Evolutionary conservation across 2,329 filamentous ascomycete genomes (phyloP).

Genomic region (Emmonsiellopsis sp.): DNA sequence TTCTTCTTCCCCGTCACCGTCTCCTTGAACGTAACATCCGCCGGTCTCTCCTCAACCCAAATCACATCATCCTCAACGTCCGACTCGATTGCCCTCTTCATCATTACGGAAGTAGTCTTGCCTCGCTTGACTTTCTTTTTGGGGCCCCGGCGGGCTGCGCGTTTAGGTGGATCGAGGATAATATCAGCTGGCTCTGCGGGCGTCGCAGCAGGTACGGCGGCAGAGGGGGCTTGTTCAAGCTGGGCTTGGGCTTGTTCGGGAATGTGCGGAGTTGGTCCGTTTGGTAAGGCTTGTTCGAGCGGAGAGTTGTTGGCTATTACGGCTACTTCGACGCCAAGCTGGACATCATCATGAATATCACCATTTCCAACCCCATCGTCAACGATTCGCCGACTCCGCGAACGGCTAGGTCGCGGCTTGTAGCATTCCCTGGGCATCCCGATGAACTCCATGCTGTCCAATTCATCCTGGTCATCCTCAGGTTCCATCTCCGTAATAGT

Average conservation of each 20-base stretch:
- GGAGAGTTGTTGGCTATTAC: too few relatives aligned
- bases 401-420: constrained; percentile 28
- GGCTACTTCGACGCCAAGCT: not conserved
- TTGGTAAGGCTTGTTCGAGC: too few relatives aligned
- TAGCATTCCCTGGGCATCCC: constrained; percentile 31
- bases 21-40: constrained; percentile 3
- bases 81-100: constrained; percentile 20
- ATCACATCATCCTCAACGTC: constrained; percentile 33
- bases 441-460: constrained; percentile 11
- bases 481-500: not conserved
- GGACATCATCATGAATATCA: not conserved
- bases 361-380: constrained; percentile 2
- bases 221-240: too few relatives aligned
- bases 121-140: constrained; percentile 38
- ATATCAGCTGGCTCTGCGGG: not conserved
- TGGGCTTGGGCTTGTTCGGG: too few relatives aligned
- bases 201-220: too few relatives aligned
- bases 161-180: constrained; percentile 14
- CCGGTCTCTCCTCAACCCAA: constrained; percentile 26
- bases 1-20: not conserved
- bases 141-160: constrained; percentile 21
- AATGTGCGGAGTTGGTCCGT: too few relatives aligned
- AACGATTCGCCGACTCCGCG: constrained; percentile 11
- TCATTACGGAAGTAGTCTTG: constrained; percentile 29
- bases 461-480: constrained; percentile 9